Conservation (phyloP, 331 rosid genomes). For the Rhamnella rubrinervis region DNA sequence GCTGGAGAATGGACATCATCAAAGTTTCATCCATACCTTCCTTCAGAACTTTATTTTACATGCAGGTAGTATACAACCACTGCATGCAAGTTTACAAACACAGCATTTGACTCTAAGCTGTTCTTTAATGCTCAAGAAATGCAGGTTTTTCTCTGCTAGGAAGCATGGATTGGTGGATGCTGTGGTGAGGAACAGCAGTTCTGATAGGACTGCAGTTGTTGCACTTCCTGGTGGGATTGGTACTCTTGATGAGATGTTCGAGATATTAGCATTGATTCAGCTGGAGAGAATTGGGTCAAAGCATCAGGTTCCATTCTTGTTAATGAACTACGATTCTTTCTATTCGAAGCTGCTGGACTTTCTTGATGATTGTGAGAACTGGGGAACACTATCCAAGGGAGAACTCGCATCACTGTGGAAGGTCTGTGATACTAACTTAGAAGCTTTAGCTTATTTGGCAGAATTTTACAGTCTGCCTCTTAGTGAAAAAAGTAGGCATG, state of each 20-base stretch:
- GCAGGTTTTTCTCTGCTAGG: conserved; percentile 94
- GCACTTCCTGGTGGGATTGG: conserved; percentile 92
- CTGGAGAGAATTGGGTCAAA: conserved; percentile 79
- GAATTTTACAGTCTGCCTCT: conserved; percentile 56
- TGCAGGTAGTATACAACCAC: conserved; percentile 57
- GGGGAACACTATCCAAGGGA: conserved; percentile 78
- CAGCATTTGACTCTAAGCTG: not conserved
- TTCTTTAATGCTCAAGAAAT: conserved; percentile 22
- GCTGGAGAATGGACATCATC: conserved; percentile 84
- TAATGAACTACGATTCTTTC: conserved; percentile 85
- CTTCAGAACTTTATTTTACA: conserved; percentile 70
- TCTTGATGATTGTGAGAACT: conserved; percentile 56
- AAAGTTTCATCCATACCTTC: conserved; percentile 67
- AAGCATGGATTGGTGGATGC: conserved; percentile 95
- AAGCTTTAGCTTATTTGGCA: conserved; percentile 68
- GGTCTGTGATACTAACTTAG: conserved; percentile 70
- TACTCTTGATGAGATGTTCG: conserved; percentile 85
- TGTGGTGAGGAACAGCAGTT: conserved; percentile 53
- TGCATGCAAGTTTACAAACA: not conserved
- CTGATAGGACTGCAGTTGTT: conserved; percentile 73
- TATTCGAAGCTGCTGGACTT: conserved; percentile 75
- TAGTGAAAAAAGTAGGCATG: conserved; percentile 22
- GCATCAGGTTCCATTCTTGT: conserved; percentile 65
- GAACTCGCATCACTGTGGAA: conserved; percentile 82
- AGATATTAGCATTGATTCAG: conserved; percentile 70